A percentile compares a stretch with the other conserved stretches of the same genome.
Conservation (phyloP, 108 stramenopile genomes). For the Conticribra guillardii region DNA sequence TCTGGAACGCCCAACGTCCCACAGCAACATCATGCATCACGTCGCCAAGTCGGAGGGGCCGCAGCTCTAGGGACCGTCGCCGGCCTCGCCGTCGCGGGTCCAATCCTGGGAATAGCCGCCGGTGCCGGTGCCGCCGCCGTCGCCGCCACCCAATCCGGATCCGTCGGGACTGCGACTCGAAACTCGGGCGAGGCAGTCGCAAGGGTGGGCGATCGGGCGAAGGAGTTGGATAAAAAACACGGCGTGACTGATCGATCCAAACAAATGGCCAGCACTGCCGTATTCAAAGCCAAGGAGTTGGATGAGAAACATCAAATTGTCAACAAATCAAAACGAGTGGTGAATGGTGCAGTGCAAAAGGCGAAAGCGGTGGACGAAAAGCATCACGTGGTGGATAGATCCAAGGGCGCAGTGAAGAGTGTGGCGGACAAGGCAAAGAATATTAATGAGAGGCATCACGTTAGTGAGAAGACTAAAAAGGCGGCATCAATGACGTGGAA, state of each 20-base stretch:
- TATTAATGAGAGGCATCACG: slow-evolving; percentile 66
- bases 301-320: slow-evolving; percentile 66
- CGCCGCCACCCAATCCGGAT: slow-evolving; percentile 47
- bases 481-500: slow-evolving; percentile 26
- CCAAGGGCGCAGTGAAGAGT: slow-evolving; percentile 51
- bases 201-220: slow-evolving; percentile 50
- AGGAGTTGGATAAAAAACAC: slow-evolving; percentile 43
- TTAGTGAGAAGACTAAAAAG: slow-evolving; percentile 48
- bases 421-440: slow-evolving; percentile 52
- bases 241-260: slow-evolving; percentile 19
- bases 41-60: slow-evolving; percentile 35
- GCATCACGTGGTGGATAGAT: slow-evolving; percentile 73
- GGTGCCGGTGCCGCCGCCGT: slow-evolving; percentile 63
- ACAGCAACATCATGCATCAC: slow-evolving; percentile 5
- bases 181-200: slow-evolving; percentile 64
- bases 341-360: slow-evolving; percentile 9
- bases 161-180: slow-evolving; percentile 59
- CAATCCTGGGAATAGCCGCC: slow-evolving; percentile 61
- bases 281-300: slow-evolving; percentile 50
- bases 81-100: slow-evolving; percentile 67
- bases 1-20: not conserved
- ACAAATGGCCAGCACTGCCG: slow-evolving; percentile 19
- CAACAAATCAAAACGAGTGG: slow-evolving; percentile 37
- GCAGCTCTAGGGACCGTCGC: slow-evolving; percentile 62
- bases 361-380: slow-evolving; percentile 65